A percentile compares a stretch with the other conserved stretches of the same genome.
phyloP scores from a whole-genome alignment of 805 yeast species.

The Tetrapisispora taiwanensis region DNA sequence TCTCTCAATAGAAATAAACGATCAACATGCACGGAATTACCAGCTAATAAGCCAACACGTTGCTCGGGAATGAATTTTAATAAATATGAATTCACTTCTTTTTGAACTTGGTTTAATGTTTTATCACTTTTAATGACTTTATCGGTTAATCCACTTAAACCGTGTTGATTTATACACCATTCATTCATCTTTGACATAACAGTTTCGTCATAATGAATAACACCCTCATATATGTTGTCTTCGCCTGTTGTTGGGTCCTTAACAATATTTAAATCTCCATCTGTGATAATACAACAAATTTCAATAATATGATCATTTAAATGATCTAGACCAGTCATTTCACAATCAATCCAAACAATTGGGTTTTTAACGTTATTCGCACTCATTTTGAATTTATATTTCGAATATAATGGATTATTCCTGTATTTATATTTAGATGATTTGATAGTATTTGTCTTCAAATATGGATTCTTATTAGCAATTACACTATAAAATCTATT shows the following conservation, averaged over 20 bases:
- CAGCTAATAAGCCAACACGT: conserved; percentile 67
- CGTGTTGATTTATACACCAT: conserved; percentile 85
- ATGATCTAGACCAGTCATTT: conserved; percentile 93
- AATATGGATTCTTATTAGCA: neutral
- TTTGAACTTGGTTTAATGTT: conserved; percentile 51
- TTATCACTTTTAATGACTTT: conserved; percentile 49
- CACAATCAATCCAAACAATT: conserved; percentile 94
- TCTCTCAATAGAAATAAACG: conserved; percentile 73
- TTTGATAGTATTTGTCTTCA: neutral
- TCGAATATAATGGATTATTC: too few species aligned
- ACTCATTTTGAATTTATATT: conserved; percentile 6
- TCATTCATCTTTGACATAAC: conserved; percentile 66
- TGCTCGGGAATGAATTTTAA: conserved; percentile 41
- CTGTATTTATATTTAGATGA: too few species aligned
- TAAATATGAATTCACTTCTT: conserved; percentile 54
- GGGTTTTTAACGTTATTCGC: conserved; percentile 19
- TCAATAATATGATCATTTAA: conserved; percentile 78
- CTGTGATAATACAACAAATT: conserved; percentile 83
- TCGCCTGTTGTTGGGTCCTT: conserved; percentile 31
- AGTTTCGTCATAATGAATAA: conserved; percentile 55
- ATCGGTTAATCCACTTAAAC: conserved; percentile 64
- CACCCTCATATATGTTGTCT: conserved; percentile 68
- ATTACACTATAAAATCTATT: neutral
- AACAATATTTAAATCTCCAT: conserved; percentile 60
- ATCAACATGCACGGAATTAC: conserved; percentile 90